Evolutionary conservation across 2,329 filamentous ascomycete species (phyloP).

Genomic region (Fusarium compactum): DNA sequence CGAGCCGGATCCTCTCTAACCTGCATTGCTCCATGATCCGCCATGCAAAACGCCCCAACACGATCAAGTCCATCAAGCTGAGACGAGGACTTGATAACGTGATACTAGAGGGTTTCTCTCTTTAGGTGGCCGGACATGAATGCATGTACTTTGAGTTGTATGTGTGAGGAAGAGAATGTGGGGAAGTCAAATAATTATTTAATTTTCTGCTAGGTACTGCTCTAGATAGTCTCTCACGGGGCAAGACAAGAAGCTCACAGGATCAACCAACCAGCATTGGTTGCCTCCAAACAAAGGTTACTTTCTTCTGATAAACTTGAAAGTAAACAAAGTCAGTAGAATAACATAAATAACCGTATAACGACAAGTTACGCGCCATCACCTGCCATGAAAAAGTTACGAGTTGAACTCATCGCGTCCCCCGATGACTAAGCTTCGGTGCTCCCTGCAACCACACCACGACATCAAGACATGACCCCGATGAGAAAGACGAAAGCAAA

Average conservation of each 20-base stretch:
- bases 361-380: not conserved
- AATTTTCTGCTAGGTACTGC: too few species aligned
- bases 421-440: slow-evolving; percentile 42
- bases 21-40: slow-evolving; percentile 25
- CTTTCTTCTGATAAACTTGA: not conserved
- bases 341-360: not conserved
- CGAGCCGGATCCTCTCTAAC: slow-evolving; percentile 29
- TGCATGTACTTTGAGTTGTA: slow-evolving; percentile 43
- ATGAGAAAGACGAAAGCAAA: slow-evolving; percentile 39
- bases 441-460: slow-evolving; percentile 42
- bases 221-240: too few species aligned
- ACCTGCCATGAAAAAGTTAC: slow-evolving; percentile 2
- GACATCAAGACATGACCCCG: slow-evolving; percentile 44
- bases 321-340: not conserved
- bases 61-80: slow-evolving; percentile 7
- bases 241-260: not conserved
- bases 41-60: slow-evolving; percentile 30
- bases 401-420: not conserved
- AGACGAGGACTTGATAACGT: slow-evolving; percentile 19
- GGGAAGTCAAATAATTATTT: too few species aligned
- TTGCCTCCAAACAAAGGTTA: not conserved
- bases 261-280: slow-evolving; percentile 8
- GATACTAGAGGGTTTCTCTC: not conserved
- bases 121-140: not conserved
- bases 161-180: slow-evolving; percentile 1